Percentiles rank a stretch among this genome's conserved stretches.
These are phyloP conservation scores for Xylaria grammica DNA, from an alignment of 495 filamentous ascomycete species.

Conservation along the genomic window DNA sequence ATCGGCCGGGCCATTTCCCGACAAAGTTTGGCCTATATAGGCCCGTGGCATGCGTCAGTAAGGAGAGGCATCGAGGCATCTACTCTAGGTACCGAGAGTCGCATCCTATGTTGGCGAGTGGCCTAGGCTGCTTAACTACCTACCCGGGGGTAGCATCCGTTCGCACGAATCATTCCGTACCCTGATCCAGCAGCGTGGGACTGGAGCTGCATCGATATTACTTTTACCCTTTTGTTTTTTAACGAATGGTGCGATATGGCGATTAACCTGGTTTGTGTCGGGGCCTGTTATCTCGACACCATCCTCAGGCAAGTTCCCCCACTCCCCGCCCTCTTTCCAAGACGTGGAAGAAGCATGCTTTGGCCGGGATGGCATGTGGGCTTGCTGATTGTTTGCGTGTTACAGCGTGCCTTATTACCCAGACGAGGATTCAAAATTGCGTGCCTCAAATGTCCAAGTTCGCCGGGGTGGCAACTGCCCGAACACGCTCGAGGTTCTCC, in stretches of 20 bases:
- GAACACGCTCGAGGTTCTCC: constrained; percentile 71
- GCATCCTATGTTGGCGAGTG: not conserved
- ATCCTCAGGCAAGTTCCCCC: constrained; percentile 62
- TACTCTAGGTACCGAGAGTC: constrained; percentile 6
- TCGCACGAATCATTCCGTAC: not conserved
- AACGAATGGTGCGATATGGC: constrained; percentile 13
- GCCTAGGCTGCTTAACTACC: not conserved
- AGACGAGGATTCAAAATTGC: constrained; percentile 72
- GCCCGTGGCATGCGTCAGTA: not conserved
- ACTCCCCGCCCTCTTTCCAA: not conserved
- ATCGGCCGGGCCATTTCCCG: not conserved
- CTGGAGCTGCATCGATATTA: not conserved
- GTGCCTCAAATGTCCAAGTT: constrained; percentile 61
- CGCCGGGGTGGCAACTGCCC: constrained; percentile 75
- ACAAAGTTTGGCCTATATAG: not conserved
- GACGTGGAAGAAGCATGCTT: constrained; percentile 24
- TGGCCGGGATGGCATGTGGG: constrained; percentile 20
- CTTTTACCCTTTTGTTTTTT: not conserved
- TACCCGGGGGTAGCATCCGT: not conserved
- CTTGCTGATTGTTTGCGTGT: constrained; percentile 21
- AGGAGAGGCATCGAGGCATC: not conserved
- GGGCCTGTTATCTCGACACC: constrained; percentile 72
- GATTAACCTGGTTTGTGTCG: constrained; percentile 62
- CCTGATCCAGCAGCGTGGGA: constrained; percentile 17
- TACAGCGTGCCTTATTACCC: constrained; percentile 69